These are phyloP conservation scores for Mycothermus thermophilus DNA, from an alignment of 495 filamentous ascomycete genomes.

Conservation along the genomic window DNA sequence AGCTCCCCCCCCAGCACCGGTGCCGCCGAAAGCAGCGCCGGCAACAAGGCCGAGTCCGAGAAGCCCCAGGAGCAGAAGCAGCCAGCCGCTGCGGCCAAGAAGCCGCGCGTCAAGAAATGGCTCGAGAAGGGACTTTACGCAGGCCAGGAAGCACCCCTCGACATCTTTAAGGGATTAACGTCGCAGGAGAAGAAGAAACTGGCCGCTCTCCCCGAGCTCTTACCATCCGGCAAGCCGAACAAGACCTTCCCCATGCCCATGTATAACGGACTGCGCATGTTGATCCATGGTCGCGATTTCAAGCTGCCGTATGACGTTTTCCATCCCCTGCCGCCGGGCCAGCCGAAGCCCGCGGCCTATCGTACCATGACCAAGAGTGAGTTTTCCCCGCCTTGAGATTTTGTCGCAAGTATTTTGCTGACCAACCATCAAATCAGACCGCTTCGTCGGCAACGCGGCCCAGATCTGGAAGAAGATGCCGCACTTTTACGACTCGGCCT, in stretches of 20 bases:
- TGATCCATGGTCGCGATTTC: constrained; percentile 62
- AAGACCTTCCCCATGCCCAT: constrained; percentile 31
- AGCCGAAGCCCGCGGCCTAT: constrained; percentile 86
- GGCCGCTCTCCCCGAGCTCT: constrained; percentile 37
- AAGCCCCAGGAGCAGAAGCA: constrained; percentile 32
- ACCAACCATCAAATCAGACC: too few species aligned
- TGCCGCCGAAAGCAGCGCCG: not conserved
- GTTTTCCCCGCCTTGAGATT: too few species aligned
- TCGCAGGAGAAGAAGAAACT: constrained; percentile 49
- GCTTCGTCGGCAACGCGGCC: constrained; percentile 82
- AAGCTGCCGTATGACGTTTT: constrained; percentile 81
- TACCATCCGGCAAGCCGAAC: constrained; percentile 24
- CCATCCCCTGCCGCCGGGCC: constrained; percentile 67
- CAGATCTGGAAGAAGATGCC: constrained; percentile 71
- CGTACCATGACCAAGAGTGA: constrained; percentile 76
- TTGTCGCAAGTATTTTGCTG: too few species aligned
- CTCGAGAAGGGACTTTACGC: constrained; percentile 74
- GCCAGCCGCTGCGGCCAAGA: constrained; percentile 24
- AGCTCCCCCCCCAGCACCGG: not conserved
- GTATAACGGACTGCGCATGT: constrained; percentile 35
- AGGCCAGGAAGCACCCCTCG: constrained; percentile 53
- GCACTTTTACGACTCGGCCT: constrained; percentile 54
- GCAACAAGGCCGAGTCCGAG: constrained; percentile 15
- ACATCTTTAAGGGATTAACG: constrained; percentile 43
- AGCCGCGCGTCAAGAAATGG: constrained; percentile 53